Evolutionary conservation across 2,329 filamentous ascomycete genomes (phyloP).

Genomic region (Acarospora socialis): DNA sequence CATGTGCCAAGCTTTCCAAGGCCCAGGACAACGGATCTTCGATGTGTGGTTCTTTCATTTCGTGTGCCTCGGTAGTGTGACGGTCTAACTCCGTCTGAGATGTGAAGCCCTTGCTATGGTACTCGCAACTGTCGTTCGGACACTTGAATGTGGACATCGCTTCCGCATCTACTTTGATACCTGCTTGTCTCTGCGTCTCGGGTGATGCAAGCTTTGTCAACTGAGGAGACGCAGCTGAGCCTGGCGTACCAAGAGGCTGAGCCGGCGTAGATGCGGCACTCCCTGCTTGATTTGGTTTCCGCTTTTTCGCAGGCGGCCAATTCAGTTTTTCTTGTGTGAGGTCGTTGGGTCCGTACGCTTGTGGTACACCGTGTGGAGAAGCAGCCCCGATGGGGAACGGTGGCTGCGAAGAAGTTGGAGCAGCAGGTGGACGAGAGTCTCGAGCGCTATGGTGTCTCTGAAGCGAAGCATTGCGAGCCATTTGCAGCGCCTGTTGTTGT

Average conservation of each 20-base stretch:
- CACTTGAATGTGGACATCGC: slow-evolving; percentile 45
- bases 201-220: slow-evolving; percentile 22
- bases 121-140: slow-evolving; percentile 36
- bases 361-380: slow-evolving; percentile 43
- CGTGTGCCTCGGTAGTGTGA: slow-evolving; percentile 40
- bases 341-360: slow-evolving; percentile 37
- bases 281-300: slow-evolving; percentile 32
- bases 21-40: slow-evolving; percentile 43
- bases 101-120: slow-evolving; percentile 39
- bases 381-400: slow-evolving; percentile 37
- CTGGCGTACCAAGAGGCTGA: slow-evolving; percentile 17
- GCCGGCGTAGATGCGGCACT: slow-evolving; percentile 14
- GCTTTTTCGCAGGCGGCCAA: slow-evolving; percentile 42
- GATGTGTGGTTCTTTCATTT: slow-evolving; percentile 31
- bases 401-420: slow-evolving; percentile 37
- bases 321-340: slow-evolving; percentile 44
- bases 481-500: slow-evolving; percentile 28
- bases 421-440: slow-evolving; percentile 30
- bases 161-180: too few species aligned
- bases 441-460: slow-evolving; percentile 18
- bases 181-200: slow-evolving; percentile 30
- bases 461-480: slow-evolving; percentile 11
- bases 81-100: slow-evolving; percentile 40
- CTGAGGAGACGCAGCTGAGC: slow-evolving; percentile 20
- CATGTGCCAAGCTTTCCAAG: slow-evolving; percentile 36